A percentile compares a stretch with the other conserved stretches of the same genome.
Conservation (phyloP, 345 rosid genomes). For the Lepidium didymum region DNA sequence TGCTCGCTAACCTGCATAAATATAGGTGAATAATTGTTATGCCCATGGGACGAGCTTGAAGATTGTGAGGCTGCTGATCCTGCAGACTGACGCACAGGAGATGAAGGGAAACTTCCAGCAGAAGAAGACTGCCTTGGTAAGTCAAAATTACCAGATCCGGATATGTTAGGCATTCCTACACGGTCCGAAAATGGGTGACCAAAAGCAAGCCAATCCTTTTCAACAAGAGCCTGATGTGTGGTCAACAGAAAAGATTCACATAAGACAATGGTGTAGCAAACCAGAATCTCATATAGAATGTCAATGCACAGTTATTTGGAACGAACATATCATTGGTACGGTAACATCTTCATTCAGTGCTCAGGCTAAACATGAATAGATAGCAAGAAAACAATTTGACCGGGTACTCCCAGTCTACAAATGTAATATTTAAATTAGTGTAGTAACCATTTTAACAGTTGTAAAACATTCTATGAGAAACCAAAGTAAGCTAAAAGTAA, state of each 20-base stretch:
- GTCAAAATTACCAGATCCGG: constrained; percentile 58
- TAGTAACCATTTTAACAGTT: background rate
- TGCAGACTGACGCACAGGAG: constrained; percentile 68
- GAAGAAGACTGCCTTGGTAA: constrained; percentile 66
- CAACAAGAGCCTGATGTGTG: constrained; percentile 68
- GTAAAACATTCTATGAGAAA: constrained; percentile 1
- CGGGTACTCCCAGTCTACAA: background rate
- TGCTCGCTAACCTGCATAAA: constrained; percentile 68
- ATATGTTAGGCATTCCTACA: constrained; percentile 74
- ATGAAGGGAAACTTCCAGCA: constrained; percentile 60
- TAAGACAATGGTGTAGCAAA: constrained; percentile 15
- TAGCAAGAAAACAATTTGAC: background rate
- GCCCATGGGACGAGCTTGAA: constrained; percentile 78
- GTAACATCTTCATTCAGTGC: background rate
- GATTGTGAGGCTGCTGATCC: constrained; percentile 54
- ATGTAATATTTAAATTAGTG: background rate
- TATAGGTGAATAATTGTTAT: constrained; percentile 88
- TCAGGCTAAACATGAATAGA: background rate
- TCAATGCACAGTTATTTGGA: constrained; percentile 4
- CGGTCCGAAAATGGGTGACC: constrained; percentile 99
- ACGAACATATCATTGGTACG: background rate
- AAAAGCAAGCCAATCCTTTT: constrained; percentile 99
- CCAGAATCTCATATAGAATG: background rate
- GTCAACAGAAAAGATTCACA: background rate
- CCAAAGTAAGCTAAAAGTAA: background rate